Percentiles rank a stretch among this genome's conserved stretches.
Evolutionary conservation across 2,329 filamentous ascomycete genomes (phyloP).

Genomic region (Pseudogymnoascus pannorum): DNA sequence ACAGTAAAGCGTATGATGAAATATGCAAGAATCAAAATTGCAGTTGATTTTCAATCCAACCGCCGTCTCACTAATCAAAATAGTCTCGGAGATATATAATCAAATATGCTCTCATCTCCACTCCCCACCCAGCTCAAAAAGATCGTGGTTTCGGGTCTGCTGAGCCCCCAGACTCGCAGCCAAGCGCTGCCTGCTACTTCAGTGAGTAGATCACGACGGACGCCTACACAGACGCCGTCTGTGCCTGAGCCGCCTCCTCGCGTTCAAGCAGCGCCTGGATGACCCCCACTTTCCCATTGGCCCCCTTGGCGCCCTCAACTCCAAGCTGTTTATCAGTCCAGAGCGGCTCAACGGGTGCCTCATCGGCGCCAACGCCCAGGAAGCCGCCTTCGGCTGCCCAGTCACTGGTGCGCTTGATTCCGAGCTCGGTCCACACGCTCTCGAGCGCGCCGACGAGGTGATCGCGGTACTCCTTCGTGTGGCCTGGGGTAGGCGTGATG

Average conservation of each 20-base stretch:
- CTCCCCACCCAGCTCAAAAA: conserved; percentile 17
- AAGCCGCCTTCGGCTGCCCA: conserved; percentile 91
- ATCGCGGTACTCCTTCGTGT: conserved; percentile 76
- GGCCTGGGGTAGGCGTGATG: conserved; percentile 92
- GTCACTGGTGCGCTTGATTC: conserved; percentile 85
- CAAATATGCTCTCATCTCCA: background rate
- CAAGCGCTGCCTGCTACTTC: background rate
- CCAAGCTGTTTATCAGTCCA: conserved; percentile 90
- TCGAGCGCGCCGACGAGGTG: conserved; percentile 79
- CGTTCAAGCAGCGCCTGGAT: conserved; percentile 54
- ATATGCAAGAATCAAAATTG: background rate
- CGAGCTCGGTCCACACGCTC: conserved; percentile 78
- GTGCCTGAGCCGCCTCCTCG: conserved; percentile 35
- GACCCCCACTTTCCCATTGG: conserved; percentile 35
- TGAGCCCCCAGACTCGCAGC: conserved; percentile 22
- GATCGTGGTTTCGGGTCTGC: conserved; percentile 30
- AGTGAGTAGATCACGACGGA: conserved; percentile 17
- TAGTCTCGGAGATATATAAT: background rate
- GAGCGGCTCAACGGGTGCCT: conserved; percentile 58
- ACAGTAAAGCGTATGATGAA: background rate
- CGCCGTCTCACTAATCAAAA: background rate
- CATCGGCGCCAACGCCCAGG: conserved; percentile 75
- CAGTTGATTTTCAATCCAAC: background rate
- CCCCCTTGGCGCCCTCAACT: conserved; percentile 46
- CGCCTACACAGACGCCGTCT: conserved; percentile 28